phyloP scores from a whole-genome alignment of 495 filamentous ascomycete species.

The Halenospora varia region DNA sequence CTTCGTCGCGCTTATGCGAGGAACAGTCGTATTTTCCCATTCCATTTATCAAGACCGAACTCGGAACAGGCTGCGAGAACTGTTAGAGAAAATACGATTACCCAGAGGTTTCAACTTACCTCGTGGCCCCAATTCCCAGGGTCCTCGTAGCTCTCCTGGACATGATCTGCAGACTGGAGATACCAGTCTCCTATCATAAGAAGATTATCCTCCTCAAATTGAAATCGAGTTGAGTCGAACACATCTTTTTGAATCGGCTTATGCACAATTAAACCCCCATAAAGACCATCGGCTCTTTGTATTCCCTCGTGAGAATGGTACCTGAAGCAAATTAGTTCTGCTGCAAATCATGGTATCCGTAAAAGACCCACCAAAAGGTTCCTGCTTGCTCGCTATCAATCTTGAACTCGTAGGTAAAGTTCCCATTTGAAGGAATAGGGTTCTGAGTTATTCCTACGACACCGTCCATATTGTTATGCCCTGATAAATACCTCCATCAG shows the following conservation, averaged over 20 bases:
- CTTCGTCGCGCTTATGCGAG: slow-evolving; percentile 38
- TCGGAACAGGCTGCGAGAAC: slow-evolving; percentile 36
- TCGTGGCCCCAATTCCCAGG: slow-evolving; percentile 34
- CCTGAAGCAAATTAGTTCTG: not conserved
- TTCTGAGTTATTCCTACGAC: slow-evolving; percentile 13
- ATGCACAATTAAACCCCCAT: slow-evolving; percentile 14
- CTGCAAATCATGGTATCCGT: not conserved
- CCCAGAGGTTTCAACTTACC: not conserved
- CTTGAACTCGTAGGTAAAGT: slow-evolving; percentile 11
- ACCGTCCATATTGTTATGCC: slow-evolving; percentile 15
- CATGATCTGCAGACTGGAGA: slow-evolving; percentile 31
- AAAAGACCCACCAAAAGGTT: slow-evolving; percentile 10
- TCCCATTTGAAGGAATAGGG: not conserved
- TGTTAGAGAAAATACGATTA: not conserved
- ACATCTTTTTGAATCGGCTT: not conserved
- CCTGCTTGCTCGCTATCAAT: slow-evolving; percentile 7
- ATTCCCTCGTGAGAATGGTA: slow-evolving; percentile 12
- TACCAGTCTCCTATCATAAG: slow-evolving; percentile 51
- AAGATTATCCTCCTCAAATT: slow-evolving; percentile 33
- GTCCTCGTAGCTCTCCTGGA: slow-evolving; percentile 40
- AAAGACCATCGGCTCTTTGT: slow-evolving; percentile 16
- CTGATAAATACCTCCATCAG: no score
- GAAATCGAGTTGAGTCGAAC: slow-evolving; percentile 5
- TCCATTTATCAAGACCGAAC: slow-evolving; percentile 47
- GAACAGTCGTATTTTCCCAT: slow-evolving; percentile 41